Evolutionary conservation across 108 stramenopile genomes (phyloP).

Genomic region (Nitzschia palea): DNA sequence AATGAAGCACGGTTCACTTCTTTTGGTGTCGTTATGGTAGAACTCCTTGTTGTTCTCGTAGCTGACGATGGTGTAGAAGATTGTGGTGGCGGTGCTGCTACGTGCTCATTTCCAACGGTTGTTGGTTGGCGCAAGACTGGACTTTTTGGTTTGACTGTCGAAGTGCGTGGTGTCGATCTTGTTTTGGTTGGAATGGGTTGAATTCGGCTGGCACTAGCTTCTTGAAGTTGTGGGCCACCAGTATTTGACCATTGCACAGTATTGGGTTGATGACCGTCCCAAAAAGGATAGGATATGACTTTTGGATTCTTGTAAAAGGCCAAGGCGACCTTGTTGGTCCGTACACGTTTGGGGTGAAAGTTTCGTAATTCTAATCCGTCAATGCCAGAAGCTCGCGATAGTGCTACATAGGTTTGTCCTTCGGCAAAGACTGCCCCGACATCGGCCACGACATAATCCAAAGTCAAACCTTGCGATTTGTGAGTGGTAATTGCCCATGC

Average conservation of each 20-base stretch:
- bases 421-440: slow-evolving; percentile 82
- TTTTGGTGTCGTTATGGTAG: neutral
- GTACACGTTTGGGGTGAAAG: slow-evolving; percentile 49
- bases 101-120: too few relatives aligned
- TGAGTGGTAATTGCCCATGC: slow-evolving; percentile 85
- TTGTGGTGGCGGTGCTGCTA: neutral
- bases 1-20: too few relatives aligned
- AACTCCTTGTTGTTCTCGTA: neutral
- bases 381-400: slow-evolving; percentile 74
- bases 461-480: slow-evolving; percentile 76
- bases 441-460: slow-evolving; percentile 78
- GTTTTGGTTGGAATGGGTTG: neutral
- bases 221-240: neutral
- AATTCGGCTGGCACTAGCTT: neutral
- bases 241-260: neutral
- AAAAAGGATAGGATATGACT: slow-evolving; percentile 19
- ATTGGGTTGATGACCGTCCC: slow-evolving; percentile 14
- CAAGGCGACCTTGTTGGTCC: slow-evolving; percentile 50
- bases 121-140: neutral
- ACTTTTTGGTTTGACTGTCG: neutral
- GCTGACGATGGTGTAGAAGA: neutral
- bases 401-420: slow-evolving; percentile 92
- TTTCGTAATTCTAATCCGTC: slow-evolving; percentile 54
- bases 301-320: slow-evolving; percentile 37
- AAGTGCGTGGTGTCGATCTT: neutral